Percentiles rank a stretch among this genome's conserved stretches.
Evolutionary conservation across 2,329 filamentous ascomycete genomes (phyloP).

Genomic region (Fusarium sp.): DNA sequence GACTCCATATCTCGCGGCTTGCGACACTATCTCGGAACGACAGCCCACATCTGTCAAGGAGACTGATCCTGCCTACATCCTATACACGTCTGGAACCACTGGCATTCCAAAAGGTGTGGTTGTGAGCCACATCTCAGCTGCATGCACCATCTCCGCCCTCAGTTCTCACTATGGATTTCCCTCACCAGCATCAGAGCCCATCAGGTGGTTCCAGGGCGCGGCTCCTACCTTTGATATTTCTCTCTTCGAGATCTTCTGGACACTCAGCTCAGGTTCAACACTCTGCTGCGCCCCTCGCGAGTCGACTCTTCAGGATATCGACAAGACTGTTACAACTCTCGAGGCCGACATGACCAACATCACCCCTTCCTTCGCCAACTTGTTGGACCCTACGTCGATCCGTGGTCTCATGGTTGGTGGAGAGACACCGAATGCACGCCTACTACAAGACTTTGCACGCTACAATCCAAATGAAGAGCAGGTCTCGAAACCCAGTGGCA

Average conservation of each 20-base stretch:
- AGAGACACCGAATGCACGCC: conserved; percentile 19
- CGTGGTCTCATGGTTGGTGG: conserved; percentile 26
- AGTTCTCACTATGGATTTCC: conserved; percentile 10
- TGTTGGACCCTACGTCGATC: neutral
- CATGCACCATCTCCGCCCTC: conserved; percentile 14
- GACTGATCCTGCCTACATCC: neutral
- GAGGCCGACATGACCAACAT: conserved; percentile 27
- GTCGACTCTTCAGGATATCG: conserved; percentile 15
- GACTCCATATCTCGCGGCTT: neutral
- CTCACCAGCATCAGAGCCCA: neutral
- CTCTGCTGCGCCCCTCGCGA: conserved; percentile 21
- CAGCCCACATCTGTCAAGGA: neutral
- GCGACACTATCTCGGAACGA: neutral
- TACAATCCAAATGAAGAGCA: neutral
- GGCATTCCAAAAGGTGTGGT: conserved; percentile 20
- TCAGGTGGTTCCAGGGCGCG: conserved; percentile 27
- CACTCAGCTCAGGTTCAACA: conserved; percentile 17
- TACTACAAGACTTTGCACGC: conserved; percentile 11
- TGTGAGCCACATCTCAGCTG: conserved; percentile 18
- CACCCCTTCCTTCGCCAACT: conserved; percentile 21
- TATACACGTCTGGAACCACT: conserved; percentile 26
- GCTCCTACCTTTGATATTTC: conserved; percentile 29
- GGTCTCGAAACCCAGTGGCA: neutral
- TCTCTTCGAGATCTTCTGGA: conserved; percentile 26
- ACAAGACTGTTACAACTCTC: conserved; percentile 4